These are phyloP conservation scores for Elongisporangium undulatum DNA, from an alignment of 352 stramenopile genomes.

Conservation along the genomic window DNA sequence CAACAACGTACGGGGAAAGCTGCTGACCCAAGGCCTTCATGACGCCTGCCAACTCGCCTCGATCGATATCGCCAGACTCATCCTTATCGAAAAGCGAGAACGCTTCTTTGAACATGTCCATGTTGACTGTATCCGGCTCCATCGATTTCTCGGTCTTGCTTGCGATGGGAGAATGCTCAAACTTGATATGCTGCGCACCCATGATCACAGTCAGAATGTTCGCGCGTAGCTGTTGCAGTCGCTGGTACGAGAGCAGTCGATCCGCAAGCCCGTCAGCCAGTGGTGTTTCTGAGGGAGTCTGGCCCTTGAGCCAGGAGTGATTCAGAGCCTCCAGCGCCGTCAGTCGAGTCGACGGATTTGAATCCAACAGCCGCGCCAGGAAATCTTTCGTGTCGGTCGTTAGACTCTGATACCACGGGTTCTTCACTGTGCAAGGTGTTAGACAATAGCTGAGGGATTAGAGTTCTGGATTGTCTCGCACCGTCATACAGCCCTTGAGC, in stretches of 20 bases:
- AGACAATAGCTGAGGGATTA: background rate
- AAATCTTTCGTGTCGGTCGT: slow-evolving; percentile 62
- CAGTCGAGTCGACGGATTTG: slow-evolving; percentile 40
- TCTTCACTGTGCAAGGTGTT: slow-evolving; percentile 30
- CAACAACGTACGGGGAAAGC: slow-evolving; percentile 27
- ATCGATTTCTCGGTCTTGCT: slow-evolving; percentile 19
- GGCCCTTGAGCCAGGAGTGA: slow-evolving; percentile 55
- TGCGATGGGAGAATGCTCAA: slow-evolving; percentile 12
- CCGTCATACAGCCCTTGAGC: slow-evolving; percentile 56
- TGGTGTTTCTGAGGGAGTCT: slow-evolving; percentile 34
- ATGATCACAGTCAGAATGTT: slow-evolving; percentile 78
- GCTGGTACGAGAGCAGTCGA: slow-evolving; percentile 57
- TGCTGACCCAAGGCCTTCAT: slow-evolving; percentile 53
- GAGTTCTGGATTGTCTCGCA: slow-evolving; percentile 8
- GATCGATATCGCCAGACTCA: slow-evolving; percentile 61
- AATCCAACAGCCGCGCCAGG: slow-evolving; percentile 41
- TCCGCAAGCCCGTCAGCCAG: slow-evolving; percentile 42
- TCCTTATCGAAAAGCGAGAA: slow-evolving; percentile 79
- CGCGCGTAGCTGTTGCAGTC: slow-evolving; percentile 63
- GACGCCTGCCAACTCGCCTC: slow-evolving; percentile 47
- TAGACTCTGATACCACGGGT: slow-evolving; percentile 61
- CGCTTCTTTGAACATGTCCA: slow-evolving; percentile 80
- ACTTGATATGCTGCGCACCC: slow-evolving; percentile 52
- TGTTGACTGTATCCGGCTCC: slow-evolving; percentile 41
- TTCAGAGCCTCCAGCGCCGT: slow-evolving; percentile 51